A percentile compares a stretch with the other conserved stretches of the same genome.
Conservation (phyloP, 768 basidiomycete genomes). For the Trametes cubensis region DNA sequence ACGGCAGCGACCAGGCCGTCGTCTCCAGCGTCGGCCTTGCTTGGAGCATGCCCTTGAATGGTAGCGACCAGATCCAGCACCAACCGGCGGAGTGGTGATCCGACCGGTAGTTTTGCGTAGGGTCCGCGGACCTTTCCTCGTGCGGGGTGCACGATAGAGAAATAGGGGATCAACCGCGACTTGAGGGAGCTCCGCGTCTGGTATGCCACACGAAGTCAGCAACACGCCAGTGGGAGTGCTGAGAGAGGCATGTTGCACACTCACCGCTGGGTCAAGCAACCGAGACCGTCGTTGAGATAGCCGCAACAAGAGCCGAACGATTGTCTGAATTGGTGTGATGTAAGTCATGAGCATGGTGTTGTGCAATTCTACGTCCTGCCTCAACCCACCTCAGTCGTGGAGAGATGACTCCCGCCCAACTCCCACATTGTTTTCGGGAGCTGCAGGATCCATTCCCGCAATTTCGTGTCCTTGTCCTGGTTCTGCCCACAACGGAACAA, state of each 20-base stretch:
- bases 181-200: constrained; percentile 55
- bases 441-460: constrained; percentile 71
- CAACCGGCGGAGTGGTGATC: constrained; percentile 51
- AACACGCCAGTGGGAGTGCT: constrained; percentile 5
- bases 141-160: constrained; percentile 72
- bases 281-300: constrained; percentile 56
- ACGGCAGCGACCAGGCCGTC: constrained; percentile 29
- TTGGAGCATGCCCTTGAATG: constrained; percentile 23
- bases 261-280: constrained; percentile 47
- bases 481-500: constrained; percentile 42
- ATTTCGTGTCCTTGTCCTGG: constrained; percentile 34
- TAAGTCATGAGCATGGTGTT: too few relatives aligned
- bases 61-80: constrained; percentile 63
- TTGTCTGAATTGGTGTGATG: constrained; percentile 38
- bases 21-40: constrained; percentile 1
- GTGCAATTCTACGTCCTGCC: background rate
- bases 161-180: constrained; percentile 76
- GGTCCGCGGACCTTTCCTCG: constrained; percentile 79
- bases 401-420: constrained; percentile 57
- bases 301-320: constrained; percentile 66
- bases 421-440: constrained; percentile 90
- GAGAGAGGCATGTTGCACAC: constrained; percentile 28
- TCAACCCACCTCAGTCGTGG: constrained; percentile 58
- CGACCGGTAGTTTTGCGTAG: constrained; percentile 63
- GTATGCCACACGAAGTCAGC: too few relatives aligned